Conservation (phyloP, 768 basidiomycete species). For the Termitomyces sp. region DNA sequence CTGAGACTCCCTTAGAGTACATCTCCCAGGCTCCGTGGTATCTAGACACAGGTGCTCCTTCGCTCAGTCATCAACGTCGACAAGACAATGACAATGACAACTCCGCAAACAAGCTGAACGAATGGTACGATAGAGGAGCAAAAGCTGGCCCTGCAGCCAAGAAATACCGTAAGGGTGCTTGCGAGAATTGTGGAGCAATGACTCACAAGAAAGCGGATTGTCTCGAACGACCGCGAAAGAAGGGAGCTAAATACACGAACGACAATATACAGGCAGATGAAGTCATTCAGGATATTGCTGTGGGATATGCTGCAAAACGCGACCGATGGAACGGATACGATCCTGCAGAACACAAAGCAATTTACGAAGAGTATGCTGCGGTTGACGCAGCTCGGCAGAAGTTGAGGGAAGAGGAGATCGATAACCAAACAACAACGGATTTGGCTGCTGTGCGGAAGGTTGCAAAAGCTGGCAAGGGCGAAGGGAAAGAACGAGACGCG, state of each 20-base stretch:
- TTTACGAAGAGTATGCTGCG: conserved; percentile 94
- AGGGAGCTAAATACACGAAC: conserved; percentile 91
- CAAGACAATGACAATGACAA: conserved; percentile 64
- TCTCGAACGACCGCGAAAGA: conserved; percentile 93
- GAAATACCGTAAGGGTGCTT: conserved; percentile 96
- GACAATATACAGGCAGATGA: conserved; percentile 92
- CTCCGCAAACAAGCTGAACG: conserved; percentile 67
- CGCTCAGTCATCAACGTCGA: conserved; percentile 90
- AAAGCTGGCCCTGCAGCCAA: conserved; percentile 89
- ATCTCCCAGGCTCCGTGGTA: conserved; percentile 99
- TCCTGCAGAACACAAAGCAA: conserved; percentile 74
- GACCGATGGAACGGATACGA: conserved; percentile 99
- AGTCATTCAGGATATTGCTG: conserved; percentile 72
- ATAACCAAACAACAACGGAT: conserved; percentile 93
- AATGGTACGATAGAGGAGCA: conserved; percentile 88
- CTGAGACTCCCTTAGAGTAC: conserved; percentile 58
- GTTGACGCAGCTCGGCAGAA: conserved; percentile 89
- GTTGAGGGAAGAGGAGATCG: conserved; percentile 93
- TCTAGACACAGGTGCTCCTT: conserved; percentile 89
- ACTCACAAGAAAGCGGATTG: conserved; percentile 91
- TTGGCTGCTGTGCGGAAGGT: conserved; percentile 89
- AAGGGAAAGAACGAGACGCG: conserved; percentile 69
- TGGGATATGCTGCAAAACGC: conserved; percentile 89
- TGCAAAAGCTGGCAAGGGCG: conserved; percentile 83
- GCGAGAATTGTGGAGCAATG: conserved; percentile 98